Evolutionary conservation across 108 stramenopile species (phyloP).

Genomic region (Pseudonitzschia multiseries): DNA sequence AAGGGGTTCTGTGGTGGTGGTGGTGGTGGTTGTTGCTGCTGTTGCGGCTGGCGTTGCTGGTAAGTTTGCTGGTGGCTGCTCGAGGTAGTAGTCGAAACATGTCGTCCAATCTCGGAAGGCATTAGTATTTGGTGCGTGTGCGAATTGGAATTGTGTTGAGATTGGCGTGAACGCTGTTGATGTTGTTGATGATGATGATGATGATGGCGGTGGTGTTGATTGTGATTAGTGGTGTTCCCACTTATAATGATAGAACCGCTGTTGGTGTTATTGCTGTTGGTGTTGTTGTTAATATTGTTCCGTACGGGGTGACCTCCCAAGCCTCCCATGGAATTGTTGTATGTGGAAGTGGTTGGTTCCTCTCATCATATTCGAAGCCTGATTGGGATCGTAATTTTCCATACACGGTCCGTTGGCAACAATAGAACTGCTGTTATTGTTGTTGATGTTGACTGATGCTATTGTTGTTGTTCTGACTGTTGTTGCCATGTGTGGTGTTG

Average conservation of each 20-base stretch:
- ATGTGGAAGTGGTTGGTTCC: background rate
- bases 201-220: background rate
- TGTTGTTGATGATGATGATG: conserved; percentile 7
- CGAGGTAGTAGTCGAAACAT: too few species aligned
- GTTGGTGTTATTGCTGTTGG: too few species aligned
- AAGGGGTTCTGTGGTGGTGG: background rate
- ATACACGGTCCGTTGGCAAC: conserved; percentile 15
- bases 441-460: background rate
- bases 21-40: conserved; percentile 11
- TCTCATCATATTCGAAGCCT: background rate
- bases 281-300: too few species aligned
- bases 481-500: background rate
- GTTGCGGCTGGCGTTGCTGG: conserved; percentile 1
- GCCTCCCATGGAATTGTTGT: conserved; percentile 18
- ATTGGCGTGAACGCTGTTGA: background rate
- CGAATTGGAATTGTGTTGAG: too few species aligned
- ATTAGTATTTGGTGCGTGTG: too few species aligned
- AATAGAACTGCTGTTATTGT: background rate
- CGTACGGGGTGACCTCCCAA: background rate
- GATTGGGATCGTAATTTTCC: conserved; percentile 31
- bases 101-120: too few species aligned
- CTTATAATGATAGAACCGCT: background rate
- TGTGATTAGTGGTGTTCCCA: conserved; percentile 12
- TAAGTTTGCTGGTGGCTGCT: background rate
- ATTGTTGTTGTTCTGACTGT: conserved; percentile 8